phyloP scores from a whole-genome alignment of 306 rosid genomes.

The cucumber (Cucumis sativus) region Cucumber_9930_V3 NC_026661.2:4783501-4784000 shows the following conservation, averaged over 20 bases:
- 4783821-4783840: background rate
- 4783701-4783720: background rate
- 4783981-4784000: background rate
- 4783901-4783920: background rate
- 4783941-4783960: background rate
- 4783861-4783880: background rate
- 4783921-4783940: background rate
- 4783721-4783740: background rate
- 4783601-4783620: background rate
- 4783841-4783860: background rate
- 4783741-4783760: background rate
- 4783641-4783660: background rate
- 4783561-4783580: no score
- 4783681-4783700: background rate
- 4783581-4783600: background rate
- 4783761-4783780: background rate
- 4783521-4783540: background rate
- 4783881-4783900: background rate
- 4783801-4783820: background rate
- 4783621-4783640: background rate
- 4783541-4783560: background rate
- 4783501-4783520: background rate
- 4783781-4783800: background rate
- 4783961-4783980: background rate
- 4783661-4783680: background rate